phyloP scores from a whole-genome alignment of 208 protist genomes.

The Acanthamoeba culbertsoni region DNA sequence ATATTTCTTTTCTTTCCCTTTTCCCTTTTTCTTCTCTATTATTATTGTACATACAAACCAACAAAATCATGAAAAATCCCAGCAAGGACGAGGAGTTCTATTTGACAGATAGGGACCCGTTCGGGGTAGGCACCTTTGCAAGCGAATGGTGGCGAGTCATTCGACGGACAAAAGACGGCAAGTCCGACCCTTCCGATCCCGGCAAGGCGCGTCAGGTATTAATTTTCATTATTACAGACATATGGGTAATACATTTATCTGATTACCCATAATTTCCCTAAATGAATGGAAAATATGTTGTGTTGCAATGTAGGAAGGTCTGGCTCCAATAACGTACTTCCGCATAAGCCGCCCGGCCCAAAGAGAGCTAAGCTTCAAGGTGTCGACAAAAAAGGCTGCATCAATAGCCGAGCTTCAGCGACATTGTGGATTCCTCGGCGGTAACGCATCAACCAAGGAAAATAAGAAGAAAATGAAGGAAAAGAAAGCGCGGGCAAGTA shows the following conservation, averaged over 20 bases:
- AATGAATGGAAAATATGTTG: too few species aligned
- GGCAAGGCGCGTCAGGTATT: neutral
- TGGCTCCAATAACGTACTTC: neutral
- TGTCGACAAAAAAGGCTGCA: neutral
- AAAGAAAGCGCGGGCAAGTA: neutral
- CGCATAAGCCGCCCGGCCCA: neutral
- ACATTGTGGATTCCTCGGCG: neutral
- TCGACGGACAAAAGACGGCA: neutral
- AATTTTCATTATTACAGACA: neutral
- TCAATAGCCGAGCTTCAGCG: neutral
- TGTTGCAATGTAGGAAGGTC: neutral
- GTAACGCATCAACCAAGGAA: neutral
- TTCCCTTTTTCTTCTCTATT: neutral
- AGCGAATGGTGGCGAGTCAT: neutral
- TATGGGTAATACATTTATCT: neutral
- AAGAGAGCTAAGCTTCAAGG: neutral
- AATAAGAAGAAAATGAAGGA: neutral
- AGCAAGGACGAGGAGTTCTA: conserved; percentile 22
- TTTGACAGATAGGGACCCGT: conserved; percentile 1
- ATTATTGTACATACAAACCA: neutral
- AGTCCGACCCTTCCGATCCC: neutral
- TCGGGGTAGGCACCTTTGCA: conserved; percentile 4
- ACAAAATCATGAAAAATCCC: too few species aligned
- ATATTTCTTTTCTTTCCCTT: neutral
- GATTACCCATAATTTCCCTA: too few species aligned